Percentiles rank a stretch among this genome's conserved stretches.
phyloP scores from a whole-genome alignment of 1,139 yeast species.

The Kodamaea alishanica region DNA sequence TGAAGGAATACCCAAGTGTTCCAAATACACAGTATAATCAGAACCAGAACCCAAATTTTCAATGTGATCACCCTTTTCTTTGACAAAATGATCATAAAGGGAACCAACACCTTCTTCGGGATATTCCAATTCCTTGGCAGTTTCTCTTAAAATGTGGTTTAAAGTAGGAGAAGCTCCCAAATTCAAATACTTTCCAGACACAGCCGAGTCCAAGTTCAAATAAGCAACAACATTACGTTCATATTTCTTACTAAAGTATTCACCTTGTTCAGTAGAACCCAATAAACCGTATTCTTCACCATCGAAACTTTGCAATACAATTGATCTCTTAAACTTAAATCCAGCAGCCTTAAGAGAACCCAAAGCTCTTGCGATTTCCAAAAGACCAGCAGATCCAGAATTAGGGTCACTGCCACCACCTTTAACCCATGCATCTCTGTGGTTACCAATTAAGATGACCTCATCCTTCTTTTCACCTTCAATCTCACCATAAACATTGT shows the following conservation, averaged over 20 bases:
- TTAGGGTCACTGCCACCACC: conserved; percentile 52
- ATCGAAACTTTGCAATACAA: conserved; percentile 41
- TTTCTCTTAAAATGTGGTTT: conserved; percentile 29
- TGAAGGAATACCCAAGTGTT: conserved; percentile 46
- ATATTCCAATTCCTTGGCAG: conserved; percentile 37
- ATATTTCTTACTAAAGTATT: conserved; percentile 33
- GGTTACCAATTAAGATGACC: conserved; percentile 45
- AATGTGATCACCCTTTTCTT: conserved; percentile 33
- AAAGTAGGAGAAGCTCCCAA: conserved; percentile 41
- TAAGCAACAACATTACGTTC: conserved; percentile 43
- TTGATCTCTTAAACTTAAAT: conserved; percentile 39
- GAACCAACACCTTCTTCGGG: conserved; percentile 45
- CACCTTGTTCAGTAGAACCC: conserved; percentile 49
- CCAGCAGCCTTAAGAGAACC: conserved; percentile 44
- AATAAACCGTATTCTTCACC: conserved; percentile 49
- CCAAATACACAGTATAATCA: conserved; percentile 46
- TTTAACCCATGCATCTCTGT: conserved; percentile 53
- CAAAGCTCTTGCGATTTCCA: conserved; percentile 45
- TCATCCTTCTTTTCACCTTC: conserved; percentile 40
- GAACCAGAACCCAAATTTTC: conserved; percentile 43
- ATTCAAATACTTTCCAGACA: conserved; percentile 30
- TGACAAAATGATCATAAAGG: conserved; percentile 57
- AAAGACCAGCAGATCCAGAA: conserved; percentile 41
- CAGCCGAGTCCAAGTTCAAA: conserved; percentile 42
- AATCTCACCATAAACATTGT: conserved; percentile 46